A percentile compares a stretch with the other conserved stretches of the same genome.
Conservation (phyloP, 2,329 filamentous ascomycete genomes). For the Metarhizium anisopliae region DNA sequence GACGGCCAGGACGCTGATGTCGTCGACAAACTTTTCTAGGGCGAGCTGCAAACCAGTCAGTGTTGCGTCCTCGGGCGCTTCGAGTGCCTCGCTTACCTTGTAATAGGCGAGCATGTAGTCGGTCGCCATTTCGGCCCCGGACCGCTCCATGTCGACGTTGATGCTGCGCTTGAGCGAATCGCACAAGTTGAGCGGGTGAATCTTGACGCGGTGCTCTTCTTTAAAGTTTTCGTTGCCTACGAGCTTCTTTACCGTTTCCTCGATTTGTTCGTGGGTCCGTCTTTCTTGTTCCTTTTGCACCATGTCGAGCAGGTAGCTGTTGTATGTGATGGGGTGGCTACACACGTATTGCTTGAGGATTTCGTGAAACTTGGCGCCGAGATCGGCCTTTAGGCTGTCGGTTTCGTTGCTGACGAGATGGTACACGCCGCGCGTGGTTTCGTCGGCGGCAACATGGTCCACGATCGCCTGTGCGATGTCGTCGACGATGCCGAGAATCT, state of each 20-base stretch:
- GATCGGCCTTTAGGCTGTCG: slow-evolving; percentile 11
- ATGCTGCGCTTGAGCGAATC: neutral
- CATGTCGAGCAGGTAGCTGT: slow-evolving; percentile 33
- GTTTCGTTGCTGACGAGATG: slow-evolving; percentile 12
- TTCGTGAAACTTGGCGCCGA: slow-evolving; percentile 16
- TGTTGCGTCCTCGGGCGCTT: neutral
- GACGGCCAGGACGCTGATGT: slow-evolving; percentile 16
- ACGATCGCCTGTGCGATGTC: slow-evolving; percentile 6
- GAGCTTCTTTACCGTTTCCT: neutral
- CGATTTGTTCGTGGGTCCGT: slow-evolving; percentile 4
- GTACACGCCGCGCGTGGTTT: slow-evolving; percentile 9
- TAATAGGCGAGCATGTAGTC: slow-evolving; percentile 33
- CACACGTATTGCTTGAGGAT: slow-evolving; percentile 1
- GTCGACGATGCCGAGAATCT: slow-evolving; percentile 7
- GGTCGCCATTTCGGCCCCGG: slow-evolving; percentile 11
- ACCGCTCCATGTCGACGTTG: slow-evolving; percentile 2
- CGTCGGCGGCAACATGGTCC: slow-evolving; percentile 9
- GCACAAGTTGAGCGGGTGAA: neutral
- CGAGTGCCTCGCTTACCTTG: slow-evolving; percentile 16
- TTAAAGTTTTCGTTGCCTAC: neutral
- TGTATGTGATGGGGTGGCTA: slow-evolving; percentile 44
- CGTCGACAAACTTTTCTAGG: slow-evolving; percentile 12
- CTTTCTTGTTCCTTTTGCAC: slow-evolving; percentile 20
- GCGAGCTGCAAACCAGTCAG: slow-evolving; percentile 10
- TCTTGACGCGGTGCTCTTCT: neutral